Percentiles rank a stretch among this genome's conserved stretches.
Evolutionary conservation across 306 rosid genomes (phyloP).

Genomic region (Rosa persica): DNA sequence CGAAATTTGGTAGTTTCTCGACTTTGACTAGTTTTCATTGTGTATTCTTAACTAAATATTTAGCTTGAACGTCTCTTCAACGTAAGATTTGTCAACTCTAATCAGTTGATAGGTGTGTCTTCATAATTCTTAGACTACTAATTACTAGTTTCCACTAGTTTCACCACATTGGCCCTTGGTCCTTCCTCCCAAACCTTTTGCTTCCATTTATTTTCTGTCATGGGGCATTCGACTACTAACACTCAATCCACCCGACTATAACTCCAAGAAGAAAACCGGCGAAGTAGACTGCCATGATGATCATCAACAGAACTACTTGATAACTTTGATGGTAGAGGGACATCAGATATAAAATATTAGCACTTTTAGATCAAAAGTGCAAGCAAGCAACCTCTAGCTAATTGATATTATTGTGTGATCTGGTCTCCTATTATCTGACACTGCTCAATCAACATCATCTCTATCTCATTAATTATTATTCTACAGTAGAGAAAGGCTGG

Average conservation of each 20-base stretch:
- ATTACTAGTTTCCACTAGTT: background rate
- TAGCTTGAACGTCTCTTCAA: background rate
- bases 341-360: background rate
- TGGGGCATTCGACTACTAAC: background rate
- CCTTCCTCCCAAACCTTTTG: background rate
- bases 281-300: background rate
- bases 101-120: too few relatives aligned
- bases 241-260: background rate
- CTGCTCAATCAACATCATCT: constrained; percentile 10
- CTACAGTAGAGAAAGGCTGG: background rate
- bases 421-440: constrained; percentile 16
- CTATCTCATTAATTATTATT: background rate
- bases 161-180: background rate
- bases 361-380: background rate
- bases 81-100: background rate
- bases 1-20: background rate
- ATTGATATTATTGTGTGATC: background rate
- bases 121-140: background rate
- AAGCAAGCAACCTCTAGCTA: background rate
- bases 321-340: background rate
- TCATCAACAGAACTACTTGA: background rate
- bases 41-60: background rate
- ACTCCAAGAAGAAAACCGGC: background rate
- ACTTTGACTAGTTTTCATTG: background rate
- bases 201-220: background rate